Percentiles rank a stretch among this genome's conserved stretches.
Conservation (phyloP, 1,284 basidiomycete species). For the Ceratobasidium sp. region DNA sequence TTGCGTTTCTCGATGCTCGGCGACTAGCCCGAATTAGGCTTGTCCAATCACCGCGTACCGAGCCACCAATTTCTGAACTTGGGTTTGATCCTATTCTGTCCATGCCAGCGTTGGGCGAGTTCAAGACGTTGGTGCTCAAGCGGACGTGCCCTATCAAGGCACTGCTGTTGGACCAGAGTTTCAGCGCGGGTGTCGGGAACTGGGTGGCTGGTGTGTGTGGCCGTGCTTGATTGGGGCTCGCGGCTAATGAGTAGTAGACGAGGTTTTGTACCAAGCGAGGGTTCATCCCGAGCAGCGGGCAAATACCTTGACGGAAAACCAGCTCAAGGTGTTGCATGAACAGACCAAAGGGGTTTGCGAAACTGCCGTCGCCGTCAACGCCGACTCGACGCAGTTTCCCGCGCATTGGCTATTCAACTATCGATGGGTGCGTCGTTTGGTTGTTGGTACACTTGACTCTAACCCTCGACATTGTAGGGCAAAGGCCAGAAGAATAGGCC, state of each 20-base stretch:
- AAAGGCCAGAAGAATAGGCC: conserved; percentile 70
- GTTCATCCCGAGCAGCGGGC: conserved; percentile 79
- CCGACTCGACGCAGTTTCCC: conserved; percentile 75
- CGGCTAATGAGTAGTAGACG: conserved; percentile 55
- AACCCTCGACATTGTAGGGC: conserved; percentile 53
- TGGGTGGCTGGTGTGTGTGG: conserved; percentile 72
- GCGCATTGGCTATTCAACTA: conserved; percentile 73
- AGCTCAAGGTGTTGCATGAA: conserved; percentile 62
- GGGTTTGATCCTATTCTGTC: conserved; percentile 81
- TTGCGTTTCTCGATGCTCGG: conserved; percentile 73
- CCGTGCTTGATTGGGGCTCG: conserved; percentile 13
- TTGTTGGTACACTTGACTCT: not conserved
- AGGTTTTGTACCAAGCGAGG: conserved; percentile 78
- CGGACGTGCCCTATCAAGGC: conserved; percentile 78
- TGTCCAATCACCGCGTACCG: conserved; percentile 61
- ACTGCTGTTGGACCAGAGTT: conserved; percentile 79
- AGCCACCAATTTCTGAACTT: conserved; percentile 72
- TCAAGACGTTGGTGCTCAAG: conserved; percentile 59
- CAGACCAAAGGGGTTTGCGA: conserved; percentile 66
- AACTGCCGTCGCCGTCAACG: conserved; percentile 72
- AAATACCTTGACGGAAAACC: conserved; percentile 60
- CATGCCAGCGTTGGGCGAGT: conserved; percentile 70
- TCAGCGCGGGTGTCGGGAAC: conserved; percentile 83
- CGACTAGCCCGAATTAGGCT: conserved; percentile 76
- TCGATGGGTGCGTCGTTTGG: conserved; percentile 62